These are phyloP conservation scores for Lepraria neglecta DNA, from an alignment of 495 filamentous ascomycete genomes.

Conservation along the genomic window DNA sequence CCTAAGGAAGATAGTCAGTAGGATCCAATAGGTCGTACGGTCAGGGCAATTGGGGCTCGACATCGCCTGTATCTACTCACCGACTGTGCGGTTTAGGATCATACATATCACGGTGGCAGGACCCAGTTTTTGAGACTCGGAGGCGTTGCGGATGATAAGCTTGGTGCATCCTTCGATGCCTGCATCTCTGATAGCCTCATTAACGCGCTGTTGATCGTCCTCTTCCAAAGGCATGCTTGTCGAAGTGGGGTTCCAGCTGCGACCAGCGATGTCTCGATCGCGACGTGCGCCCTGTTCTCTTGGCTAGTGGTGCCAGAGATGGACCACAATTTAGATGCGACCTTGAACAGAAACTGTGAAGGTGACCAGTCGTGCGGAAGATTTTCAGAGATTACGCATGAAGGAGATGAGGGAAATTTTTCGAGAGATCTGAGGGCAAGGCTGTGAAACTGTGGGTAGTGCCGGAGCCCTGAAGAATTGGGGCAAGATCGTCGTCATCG, in stretches of 20 bases:
- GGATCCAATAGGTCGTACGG: not conserved
- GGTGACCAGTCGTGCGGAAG: no score
- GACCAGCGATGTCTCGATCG: no score
- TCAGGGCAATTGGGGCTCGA: not conserved
- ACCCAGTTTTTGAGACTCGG: slow-evolving; percentile 17
- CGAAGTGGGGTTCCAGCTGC: no score
- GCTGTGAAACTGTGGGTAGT: not conserved
- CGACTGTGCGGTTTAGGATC: slow-evolving; percentile 22
- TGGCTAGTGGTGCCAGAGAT: no score
- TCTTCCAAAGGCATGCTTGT: slow-evolving; percentile 17
- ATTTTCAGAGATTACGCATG: no score
- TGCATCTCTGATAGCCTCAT: slow-evolving; percentile 10
- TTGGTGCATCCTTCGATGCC: not conserved
- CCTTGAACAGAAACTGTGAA: no score
- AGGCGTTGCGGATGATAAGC: slow-evolving; percentile 3
- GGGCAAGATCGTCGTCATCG: no score
- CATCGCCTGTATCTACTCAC: slow-evolving; percentile 1
- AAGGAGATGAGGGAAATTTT: no score
- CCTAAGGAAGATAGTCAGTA: slow-evolving; percentile 18
- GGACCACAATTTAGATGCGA: no score
- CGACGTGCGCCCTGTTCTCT: no score
- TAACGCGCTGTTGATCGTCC: slow-evolving; percentile 15
- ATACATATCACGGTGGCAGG: slow-evolving; percentile 18
- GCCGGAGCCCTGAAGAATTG: no score
- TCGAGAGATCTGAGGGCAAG: no score